phyloP scores from a whole-genome alignment of 768 basidiomycete genomes.

The Epithele typhae region DNA sequence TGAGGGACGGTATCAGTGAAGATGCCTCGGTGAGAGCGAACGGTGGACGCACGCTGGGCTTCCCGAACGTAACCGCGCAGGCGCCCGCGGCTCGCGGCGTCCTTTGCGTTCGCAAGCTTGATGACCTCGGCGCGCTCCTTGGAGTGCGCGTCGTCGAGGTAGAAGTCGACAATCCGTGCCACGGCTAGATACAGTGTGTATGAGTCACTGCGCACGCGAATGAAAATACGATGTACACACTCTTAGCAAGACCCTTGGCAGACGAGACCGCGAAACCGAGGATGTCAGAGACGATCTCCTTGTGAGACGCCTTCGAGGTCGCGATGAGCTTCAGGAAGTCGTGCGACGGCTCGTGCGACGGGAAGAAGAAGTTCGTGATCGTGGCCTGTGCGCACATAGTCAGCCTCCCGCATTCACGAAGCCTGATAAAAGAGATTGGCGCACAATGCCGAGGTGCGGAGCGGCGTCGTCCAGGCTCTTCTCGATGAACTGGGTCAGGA shows the following conservation, averaged over 20 bases:
- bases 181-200: constrained; percentile 8
- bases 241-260: constrained; percentile 44
- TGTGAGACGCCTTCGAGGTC: constrained; percentile 33
- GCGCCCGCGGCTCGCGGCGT: constrained; percentile 30
- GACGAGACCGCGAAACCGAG: constrained; percentile 44
- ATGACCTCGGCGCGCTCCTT: constrained; percentile 37
- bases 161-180: constrained; percentile 51
- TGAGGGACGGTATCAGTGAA: constrained; percentile 3
- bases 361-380: constrained; percentile 2
- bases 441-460: constrained; percentile 3
- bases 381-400: neutral
- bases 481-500: constrained; percentile 30
- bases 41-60: constrained; percentile 37
- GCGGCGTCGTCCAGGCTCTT: constrained; percentile 7
- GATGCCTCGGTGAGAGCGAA: neutral
- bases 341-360: constrained; percentile 31
- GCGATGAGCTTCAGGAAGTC: constrained; percentile 35
- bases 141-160: constrained; percentile 38
- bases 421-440: neutral
- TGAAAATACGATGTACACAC: constrained; percentile 16
- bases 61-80: constrained; percentile 48
- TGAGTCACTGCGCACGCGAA: neutral
- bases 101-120: constrained; percentile 29
- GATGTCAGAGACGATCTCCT: constrained; percentile 40
- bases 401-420: neutral